These are phyloP conservation scores for Rhodotorula graminis DNA, from an alignment of 768 basidiomycete genomes.

Conservation along the genomic window DNA sequence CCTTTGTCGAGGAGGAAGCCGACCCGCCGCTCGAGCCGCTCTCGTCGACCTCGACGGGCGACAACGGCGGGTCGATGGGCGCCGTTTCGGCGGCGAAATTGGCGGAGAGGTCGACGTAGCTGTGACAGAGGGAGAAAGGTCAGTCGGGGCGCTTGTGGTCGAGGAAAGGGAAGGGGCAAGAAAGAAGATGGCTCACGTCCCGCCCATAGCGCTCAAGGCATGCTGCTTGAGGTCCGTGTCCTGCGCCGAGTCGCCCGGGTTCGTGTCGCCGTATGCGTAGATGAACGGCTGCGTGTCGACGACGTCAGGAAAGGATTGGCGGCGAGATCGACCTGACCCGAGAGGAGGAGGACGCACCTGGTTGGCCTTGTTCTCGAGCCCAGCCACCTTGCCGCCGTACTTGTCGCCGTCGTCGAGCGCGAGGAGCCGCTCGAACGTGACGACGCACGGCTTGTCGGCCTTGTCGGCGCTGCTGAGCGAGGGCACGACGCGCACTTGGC, in stretches of 20 bases:
- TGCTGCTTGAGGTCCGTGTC: constrained; percentile 22
- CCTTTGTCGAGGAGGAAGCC: too few relatives aligned
- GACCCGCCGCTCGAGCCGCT: background rate
- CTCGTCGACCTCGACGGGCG: constrained; percentile 1
- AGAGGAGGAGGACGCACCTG: constrained; percentile 7
- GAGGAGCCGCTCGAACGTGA: constrained; percentile 20
- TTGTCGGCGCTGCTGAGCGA: background rate
- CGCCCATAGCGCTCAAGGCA: constrained; percentile 15
- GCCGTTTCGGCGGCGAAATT: constrained; percentile 4
- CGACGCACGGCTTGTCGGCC: constrained; percentile 14
- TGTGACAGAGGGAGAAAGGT: background rate
- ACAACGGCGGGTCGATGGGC: constrained; percentile 15
- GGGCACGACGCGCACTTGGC: constrained; percentile 8
- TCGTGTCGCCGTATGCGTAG: constrained; percentile 20
- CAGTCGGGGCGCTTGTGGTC: too few relatives aligned
- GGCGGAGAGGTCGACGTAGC: constrained; percentile 25
- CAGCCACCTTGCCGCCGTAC: constrained; percentile 8
- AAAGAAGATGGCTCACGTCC: background rate
- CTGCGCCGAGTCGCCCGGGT: constrained; percentile 15
- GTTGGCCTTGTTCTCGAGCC: constrained; percentile 13
- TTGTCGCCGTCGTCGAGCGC: background rate
- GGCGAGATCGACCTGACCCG: too few relatives aligned
- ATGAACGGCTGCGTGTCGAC: constrained; percentile 3
- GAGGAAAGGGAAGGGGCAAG: too few relatives aligned
- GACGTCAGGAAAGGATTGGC: too few relatives aligned